These are phyloP conservation scores for Cairneyella variabilis DNA, from an alignment of 495 filamentous ascomycete species.

Conservation along the genomic window DNA sequence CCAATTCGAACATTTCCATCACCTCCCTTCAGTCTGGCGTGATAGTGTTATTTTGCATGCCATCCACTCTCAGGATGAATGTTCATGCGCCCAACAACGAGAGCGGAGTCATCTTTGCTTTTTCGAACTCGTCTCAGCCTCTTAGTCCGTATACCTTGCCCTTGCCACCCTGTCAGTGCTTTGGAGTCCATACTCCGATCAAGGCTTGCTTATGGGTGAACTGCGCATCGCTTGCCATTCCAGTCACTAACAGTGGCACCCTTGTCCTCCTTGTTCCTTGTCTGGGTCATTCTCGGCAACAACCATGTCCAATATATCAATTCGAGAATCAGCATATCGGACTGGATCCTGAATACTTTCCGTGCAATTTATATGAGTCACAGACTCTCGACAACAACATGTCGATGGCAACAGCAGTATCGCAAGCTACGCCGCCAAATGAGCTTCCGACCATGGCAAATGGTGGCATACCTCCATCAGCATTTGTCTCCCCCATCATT, in stretches of 20 bases:
- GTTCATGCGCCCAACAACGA: neutral
- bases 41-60: neutral
- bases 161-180: neutral
- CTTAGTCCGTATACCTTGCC: neutral
- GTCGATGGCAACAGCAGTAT: neutral
- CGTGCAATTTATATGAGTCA: neutral
- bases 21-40: neutral
- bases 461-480: neutral
- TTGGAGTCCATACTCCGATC: neutral
- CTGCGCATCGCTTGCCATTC: neutral
- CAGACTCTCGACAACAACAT: slow-evolving; percentile 5
- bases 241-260: neutral
- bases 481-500: neutral
- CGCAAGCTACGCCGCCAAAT: slow-evolving; percentile 1
- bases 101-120: neutral
- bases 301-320: neutral
- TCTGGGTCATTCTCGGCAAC: neutral
- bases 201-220: neutral
- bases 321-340: slow-evolving; percentile 1
- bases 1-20: neutral
- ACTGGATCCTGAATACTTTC: slow-evolving; percentile 2
- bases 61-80: slow-evolving; percentile 4
- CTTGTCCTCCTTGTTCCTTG: slow-evolving; percentile 1
- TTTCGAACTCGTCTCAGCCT: slow-evolving; percentile 1
- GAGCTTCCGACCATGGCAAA: neutral